Evolutionary conservation across 176 grass and related monocot species (phyloP).

Genomic region (Triticum dicoccoides): DNA sequence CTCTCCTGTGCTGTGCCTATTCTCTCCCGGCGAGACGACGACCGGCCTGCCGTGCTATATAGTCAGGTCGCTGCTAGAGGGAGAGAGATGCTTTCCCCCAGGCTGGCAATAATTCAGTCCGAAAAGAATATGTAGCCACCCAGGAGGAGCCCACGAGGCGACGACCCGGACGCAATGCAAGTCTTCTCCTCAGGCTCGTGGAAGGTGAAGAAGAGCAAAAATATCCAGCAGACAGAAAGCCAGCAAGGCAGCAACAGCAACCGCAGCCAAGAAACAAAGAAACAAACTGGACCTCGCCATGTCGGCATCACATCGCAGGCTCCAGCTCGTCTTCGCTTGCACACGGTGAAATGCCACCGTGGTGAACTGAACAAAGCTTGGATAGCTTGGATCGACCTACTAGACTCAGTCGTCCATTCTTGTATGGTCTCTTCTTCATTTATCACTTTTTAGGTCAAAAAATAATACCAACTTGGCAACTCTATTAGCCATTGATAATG

Average conservation of each 20-base stretch:
- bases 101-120: slow-evolving; percentile 13
- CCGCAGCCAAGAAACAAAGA: background rate
- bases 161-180: background rate
- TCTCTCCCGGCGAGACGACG: background rate
- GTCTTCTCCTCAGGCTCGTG: background rate
- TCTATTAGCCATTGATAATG: background rate
- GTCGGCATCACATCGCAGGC: background rate
- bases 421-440: background rate
- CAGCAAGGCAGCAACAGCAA: background rate
- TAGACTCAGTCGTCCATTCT: background rate
- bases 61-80: background rate
- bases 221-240: background rate
- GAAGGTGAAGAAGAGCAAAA: background rate
- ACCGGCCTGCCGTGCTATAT: background rate
- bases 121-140: background rate
- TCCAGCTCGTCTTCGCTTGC: background rate
- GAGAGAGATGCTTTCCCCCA: background rate
- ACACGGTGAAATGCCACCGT: background rate
- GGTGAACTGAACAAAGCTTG: background rate
- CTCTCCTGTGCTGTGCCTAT: background rate
- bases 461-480: background rate
- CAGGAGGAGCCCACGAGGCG: background rate
- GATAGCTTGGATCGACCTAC: background rate
- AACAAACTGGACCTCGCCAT: background rate
- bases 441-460: background rate